Base-by-base conservation (phyloP, 805 yeast species). In the Kodamaea fukazawae region DNA sequence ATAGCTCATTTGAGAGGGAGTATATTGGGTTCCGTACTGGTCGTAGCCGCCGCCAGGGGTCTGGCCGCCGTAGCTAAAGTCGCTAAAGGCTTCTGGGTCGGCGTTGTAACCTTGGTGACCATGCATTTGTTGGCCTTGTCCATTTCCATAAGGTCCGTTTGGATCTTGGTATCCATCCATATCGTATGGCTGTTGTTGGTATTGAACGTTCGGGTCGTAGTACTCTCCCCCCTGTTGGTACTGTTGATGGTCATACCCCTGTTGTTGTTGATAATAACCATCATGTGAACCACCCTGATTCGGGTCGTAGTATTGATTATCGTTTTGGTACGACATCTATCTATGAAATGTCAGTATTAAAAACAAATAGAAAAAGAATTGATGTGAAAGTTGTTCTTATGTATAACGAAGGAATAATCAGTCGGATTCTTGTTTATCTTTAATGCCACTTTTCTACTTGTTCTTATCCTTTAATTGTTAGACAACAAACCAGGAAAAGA, bases 1-100 rank as follows among this genome's bases (percentile, higher is more conserved):
- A 57, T 83, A 89, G 56, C 87, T 79, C 82, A 84, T 79, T 62
- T 86, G 93, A 4, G 96, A 86, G 17, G 95, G 90, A 33, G 93
- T 83, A 59, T 82, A 81, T 52, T 81, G 86, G 27, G 84, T 77
- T 29, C 81, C 81, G 49, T 78, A 78, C 51, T 76, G 78, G 57
- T 80, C 86, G 55, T 80, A 81, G 29, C 81, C 80, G 7, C 86
- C 81, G 36, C 86, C 88, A 3, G 40, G 60, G 32, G 71, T 70
- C 44, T 40, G 55, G 29, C 60, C 61, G 44, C 86, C 86, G 51
- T 79, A 78, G 43, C 79, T 71, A 53, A 81, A 81, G 56, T 81
- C 87, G 16, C 83, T 76, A 43, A 81, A 81, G 42, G 81, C 82
- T 56, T 80, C 86, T 7, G 76, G 78, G 49, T 75, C 79, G 40